These are phyloP conservation scores for Flaveria robusta DNA, from an alignment of 129 eudicot genomes.

Conservation along the genomic window DNA sequence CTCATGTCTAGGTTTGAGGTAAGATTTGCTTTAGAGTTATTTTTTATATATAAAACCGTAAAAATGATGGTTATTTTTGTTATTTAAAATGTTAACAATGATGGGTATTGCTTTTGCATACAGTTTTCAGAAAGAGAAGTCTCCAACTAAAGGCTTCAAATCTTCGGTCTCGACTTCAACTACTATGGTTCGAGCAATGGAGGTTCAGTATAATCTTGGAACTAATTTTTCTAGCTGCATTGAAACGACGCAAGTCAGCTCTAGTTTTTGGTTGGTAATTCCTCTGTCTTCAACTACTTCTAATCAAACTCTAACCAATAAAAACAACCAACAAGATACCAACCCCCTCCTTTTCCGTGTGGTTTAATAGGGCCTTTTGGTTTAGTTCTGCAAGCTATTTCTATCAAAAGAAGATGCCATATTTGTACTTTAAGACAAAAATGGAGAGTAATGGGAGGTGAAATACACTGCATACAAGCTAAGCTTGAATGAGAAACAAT, in stretches of 20 bases:
- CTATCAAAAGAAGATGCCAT: conserved; percentile 46
- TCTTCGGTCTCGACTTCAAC: conserved; percentile 40
- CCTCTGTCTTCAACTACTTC: conserved; percentile 5
- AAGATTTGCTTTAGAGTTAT: conserved; percentile 20
- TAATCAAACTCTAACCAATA: background rate
- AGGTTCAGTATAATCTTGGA: conserved; percentile 52
- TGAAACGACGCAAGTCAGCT: conserved; percentile 60
- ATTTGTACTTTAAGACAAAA: conserved; percentile 61
- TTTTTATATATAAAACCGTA: background rate
- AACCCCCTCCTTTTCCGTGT: background rate
- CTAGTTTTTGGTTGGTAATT: conserved; percentile 78
- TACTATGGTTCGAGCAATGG: conserved; percentile 53
- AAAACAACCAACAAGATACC: background rate
- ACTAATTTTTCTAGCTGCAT: conserved; percentile 54
- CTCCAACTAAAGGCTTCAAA: conserved; percentile 32
- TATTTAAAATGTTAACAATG: background rate
- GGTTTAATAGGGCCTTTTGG: conserved; percentile 61
- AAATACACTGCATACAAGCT: conserved; percentile 72
- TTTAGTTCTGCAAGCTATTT: conserved; percentile 53
- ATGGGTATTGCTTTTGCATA: conserved; percentile 1
- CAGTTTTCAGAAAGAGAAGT: conserved; percentile 30
- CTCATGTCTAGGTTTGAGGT: conserved; percentile 49
- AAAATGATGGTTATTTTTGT: background rate
- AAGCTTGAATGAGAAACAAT: conserved; percentile 49
- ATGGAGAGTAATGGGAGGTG: conserved; percentile 46